phyloP scores from a whole-genome alignment of 495 filamentous ascomycete species.

The Lasiosphaeriaceae sp. region DNA sequence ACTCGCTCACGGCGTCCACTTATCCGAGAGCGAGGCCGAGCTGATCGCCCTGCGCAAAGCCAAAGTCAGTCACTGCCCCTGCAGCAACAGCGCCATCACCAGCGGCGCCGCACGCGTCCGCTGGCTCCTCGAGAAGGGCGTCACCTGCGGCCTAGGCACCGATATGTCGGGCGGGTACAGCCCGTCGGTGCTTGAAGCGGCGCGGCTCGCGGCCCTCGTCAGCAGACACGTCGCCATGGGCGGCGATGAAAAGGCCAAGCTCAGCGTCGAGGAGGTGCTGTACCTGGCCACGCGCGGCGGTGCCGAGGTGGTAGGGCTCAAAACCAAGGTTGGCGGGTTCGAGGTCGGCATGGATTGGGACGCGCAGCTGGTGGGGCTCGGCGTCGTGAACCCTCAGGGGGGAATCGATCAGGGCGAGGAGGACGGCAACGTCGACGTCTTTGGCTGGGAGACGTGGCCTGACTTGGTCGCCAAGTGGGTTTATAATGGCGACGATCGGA shows the following conservation, averaged over 20 bases:
- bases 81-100: slow-evolving; percentile 74
- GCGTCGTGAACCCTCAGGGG: slow-evolving; percentile 35
- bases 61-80: slow-evolving; percentile 81
- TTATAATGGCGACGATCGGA: slow-evolving; percentile 81
- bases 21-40: slow-evolving; percentile 57
- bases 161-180: slow-evolving; percentile 87
- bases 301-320: slow-evolving; percentile 70
- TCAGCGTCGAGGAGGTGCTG: slow-evolving; percentile 81
- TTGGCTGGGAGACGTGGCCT: slow-evolving; percentile 77
- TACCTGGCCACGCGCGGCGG: slow-evolving; percentile 82
- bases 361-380: slow-evolving; percentile 71
- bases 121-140: slow-evolving; percentile 64
- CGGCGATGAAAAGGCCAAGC: slow-evolving; percentile 47
- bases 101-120: slow-evolving; percentile 71
- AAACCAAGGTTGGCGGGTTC: slow-evolving; percentile 66
- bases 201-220: slow-evolving; percentile 71
- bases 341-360: slow-evolving; percentile 87
- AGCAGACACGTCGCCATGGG: slow-evolving; percentile 61
- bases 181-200: slow-evolving; percentile 72
- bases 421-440: slow-evolving; percentile 66
- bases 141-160: slow-evolving; percentile 81
- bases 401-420: slow-evolving; percentile 24
- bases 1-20: slow-evolving; percentile 81
- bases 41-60: slow-evolving; percentile 57
- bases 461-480: slow-evolving; percentile 85